Evolutionary conservation across 257 asterid genomes (phyloP).

Genomic region (Penstemon barbatus): DNA sequence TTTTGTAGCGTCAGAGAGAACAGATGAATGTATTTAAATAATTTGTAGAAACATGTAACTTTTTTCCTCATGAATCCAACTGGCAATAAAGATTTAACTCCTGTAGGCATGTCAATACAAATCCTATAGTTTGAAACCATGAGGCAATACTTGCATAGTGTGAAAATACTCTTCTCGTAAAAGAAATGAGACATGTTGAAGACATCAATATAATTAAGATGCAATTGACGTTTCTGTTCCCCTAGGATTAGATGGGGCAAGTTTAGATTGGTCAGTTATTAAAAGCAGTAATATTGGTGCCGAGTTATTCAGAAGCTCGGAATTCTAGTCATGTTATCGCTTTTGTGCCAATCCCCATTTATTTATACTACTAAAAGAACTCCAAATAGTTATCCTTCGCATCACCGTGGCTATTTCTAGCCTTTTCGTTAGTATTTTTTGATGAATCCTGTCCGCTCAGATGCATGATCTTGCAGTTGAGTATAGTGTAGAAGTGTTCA

Average conservation of each 20-base stretch:
- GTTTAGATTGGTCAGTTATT: neutral
- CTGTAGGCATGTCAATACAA: neutral
- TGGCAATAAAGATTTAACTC: neutral
- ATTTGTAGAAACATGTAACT: neutral
- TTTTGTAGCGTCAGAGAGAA: neutral
- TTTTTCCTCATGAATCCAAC: neutral
- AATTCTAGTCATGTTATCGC: neutral
- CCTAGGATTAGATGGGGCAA: neutral
- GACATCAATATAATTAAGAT: neutral
- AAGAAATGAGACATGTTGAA: neutral
- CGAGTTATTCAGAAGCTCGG: neutral
- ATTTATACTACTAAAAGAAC: neutral
- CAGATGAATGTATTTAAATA: neutral
- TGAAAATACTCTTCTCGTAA: neutral
- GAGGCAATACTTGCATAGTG: neutral
- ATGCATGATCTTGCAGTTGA: too few species aligned
- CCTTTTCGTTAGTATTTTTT: too few species aligned
- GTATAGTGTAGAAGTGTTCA: too few species aligned
- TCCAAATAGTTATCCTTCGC: neutral
- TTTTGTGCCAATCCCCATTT: neutral
- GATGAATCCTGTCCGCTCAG: too few species aligned
- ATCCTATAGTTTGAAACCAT: neutral
- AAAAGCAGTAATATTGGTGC: neutral
- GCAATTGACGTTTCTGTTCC: neutral
- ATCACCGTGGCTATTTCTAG: neutral